Conservation (phyloP, 2,329 filamentous ascomycete genomes). For the Metarhizium guizhouense region DNA sequence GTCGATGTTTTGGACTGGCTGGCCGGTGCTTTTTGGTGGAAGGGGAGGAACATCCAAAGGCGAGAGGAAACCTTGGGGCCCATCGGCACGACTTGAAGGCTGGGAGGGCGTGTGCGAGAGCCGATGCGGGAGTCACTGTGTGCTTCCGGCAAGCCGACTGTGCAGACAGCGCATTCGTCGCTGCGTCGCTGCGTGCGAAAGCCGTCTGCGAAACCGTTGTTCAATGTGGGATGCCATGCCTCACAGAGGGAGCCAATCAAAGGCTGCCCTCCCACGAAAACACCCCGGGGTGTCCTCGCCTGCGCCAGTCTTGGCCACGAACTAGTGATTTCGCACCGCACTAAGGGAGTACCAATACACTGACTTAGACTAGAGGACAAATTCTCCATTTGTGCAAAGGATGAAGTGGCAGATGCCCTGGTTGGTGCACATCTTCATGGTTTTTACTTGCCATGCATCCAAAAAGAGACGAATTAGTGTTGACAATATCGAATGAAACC, state of each 20-base stretch:
- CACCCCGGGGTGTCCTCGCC: not conserved
- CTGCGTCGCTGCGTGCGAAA: not conserved
- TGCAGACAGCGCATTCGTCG: not conserved
- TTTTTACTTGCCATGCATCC: not conserved
- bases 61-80: slow-evolving; percentile 13
- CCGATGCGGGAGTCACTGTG: not conserved
- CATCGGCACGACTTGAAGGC: not conserved
- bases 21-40: slow-evolving; percentile 22
- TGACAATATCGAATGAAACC: too few relatives aligned
- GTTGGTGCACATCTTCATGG: not conserved
- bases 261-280: not conserved
- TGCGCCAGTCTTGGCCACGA: not conserved
- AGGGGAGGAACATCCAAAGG: slow-evolving; percentile 17
- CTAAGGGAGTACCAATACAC: not conserved
- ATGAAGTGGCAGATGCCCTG: not conserved
- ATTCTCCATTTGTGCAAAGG: not conserved
- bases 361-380: not conserved
- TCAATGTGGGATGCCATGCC: not conserved
- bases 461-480: too few relatives aligned
- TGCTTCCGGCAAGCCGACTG: not conserved
- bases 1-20: slow-evolving; percentile 30
- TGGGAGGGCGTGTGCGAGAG: not conserved
- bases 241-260: not conserved
- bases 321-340: not conserved
- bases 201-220: too few relatives aligned